Evolutionary conservation across 1,139 yeast genomes (phyloP).

Genomic region (Taiozyma sp.): DNA sequence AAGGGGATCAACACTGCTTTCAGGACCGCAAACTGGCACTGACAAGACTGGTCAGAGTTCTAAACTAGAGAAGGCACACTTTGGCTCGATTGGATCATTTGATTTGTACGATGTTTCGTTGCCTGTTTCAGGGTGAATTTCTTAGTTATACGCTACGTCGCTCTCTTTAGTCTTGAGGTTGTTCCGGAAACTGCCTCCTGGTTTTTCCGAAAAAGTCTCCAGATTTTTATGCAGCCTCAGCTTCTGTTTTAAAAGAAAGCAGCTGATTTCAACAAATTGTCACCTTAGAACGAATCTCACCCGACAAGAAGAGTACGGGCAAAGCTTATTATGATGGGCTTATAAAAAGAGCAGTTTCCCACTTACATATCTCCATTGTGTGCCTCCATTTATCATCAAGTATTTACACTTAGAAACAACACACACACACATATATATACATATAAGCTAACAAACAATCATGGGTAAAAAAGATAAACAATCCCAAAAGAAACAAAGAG

Average conservation of each 20-base stretch:
- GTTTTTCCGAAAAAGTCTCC: not conserved
- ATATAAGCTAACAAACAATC: not conserved
- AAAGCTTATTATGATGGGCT: not conserved
- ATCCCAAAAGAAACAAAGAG: constrained; percentile 14
- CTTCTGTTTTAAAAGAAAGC: not conserved
- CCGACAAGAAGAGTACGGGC: not conserved
- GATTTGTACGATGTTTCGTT: not conserved
- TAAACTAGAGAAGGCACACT: no score
- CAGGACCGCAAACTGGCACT: no score
- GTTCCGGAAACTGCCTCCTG: not conserved
- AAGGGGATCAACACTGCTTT: no score
- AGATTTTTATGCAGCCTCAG: not conserved
- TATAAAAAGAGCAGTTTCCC: not conserved
- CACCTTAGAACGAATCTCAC: not conserved
- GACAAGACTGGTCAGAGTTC: no score
- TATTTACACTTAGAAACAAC: not conserved
- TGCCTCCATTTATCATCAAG: not conserved
- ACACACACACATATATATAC: not conserved
- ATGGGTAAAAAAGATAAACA: constrained; percentile 24
- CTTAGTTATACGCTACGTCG: not conserved
- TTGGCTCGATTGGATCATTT: not conserved
- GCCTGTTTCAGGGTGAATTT: not conserved
- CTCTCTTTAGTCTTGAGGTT: not conserved
- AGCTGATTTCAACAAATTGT: not conserved
- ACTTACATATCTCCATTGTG: not conserved